Percentiles rank a stretch among this genome's conserved stretches.
Conservation (phyloP, 1,284 basidiomycete species). For the Prillingera fragicola region DNA sequence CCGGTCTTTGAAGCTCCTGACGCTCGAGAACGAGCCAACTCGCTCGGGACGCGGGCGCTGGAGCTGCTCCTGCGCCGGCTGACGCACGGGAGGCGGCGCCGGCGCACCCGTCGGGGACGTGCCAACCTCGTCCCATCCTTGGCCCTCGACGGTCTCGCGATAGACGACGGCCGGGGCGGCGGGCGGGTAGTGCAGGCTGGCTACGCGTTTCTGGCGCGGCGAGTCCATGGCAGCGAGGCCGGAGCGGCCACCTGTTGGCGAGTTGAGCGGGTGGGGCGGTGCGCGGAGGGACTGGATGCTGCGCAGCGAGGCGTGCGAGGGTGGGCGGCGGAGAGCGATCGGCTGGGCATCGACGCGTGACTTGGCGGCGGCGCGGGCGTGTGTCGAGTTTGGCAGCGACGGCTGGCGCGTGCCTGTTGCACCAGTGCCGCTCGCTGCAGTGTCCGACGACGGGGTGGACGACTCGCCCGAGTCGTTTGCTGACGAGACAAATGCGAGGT, state of each 20-base stretch:
- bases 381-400: neutral
- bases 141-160: constrained; percentile 31
- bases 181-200: constrained; percentile 41
- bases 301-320: constrained; percentile 36
- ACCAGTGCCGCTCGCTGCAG: neutral
- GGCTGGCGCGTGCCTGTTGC: neutral
- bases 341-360: neutral
- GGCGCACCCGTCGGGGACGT: neutral
- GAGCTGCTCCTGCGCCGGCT: constrained; percentile 1
- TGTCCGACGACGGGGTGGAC: neutral
- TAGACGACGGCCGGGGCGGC: constrained; percentile 39
- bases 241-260: constrained; percentile 23
- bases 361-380: neutral
- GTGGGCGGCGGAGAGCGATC: constrained; percentile 25
- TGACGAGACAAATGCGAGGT: neutral
- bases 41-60: constrained; percentile 8
- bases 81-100: neutral
- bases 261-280: constrained; percentile 45
- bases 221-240: constrained; percentile 8
- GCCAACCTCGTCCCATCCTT: constrained; percentile 29
- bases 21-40: constrained; percentile 22
- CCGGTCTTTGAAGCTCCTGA: constrained; percentile 19
- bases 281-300: constrained; percentile 41
- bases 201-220: constrained; percentile 21
- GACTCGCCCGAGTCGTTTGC: neutral